Evolutionary conservation across 352 stramenopile species (phyloP), one percentile per base, ranked within the genome.

Genomic region (Pythium chondricola): DNA sequence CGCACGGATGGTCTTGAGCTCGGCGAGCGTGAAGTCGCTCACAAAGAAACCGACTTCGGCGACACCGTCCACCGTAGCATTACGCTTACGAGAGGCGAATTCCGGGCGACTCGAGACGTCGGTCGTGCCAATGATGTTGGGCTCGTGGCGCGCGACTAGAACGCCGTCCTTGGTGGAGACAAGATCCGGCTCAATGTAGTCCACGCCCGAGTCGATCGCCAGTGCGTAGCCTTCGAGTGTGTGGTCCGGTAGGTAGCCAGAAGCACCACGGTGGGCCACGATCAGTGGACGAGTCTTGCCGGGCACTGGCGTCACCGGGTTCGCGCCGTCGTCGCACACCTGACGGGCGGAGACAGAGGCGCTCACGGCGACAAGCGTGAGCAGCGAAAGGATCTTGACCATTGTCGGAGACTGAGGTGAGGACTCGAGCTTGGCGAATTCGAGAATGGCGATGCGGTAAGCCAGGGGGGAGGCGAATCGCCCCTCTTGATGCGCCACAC

Each of bases 161-260:
- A 88, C 61, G 26, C 71, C 68, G 56, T 96, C 85, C 48, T 84
- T 88, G 17, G 86, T 95, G 20, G 70, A 72, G 1, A 96, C 85
- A 43, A 97, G 69, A 63, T 97, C 88, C 11, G 88, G 81, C 65
- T 97, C 88, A 32, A 97, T 96, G 45, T 87, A 93, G 58, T 97
- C 83, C 13, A 92, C 76, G n/a, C 86, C 85, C 6, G 88, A 67
- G 52, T 97, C 71, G 25, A 97, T 78, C 40, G 88, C 88, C 10
- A 97, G 65, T 40, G 77, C 84, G 67, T 97, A 97, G 14, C 74
- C 79, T 45, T 74, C 67, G 52, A 97, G 65, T 26, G 91, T 93
- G 59, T 97, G 85, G 54, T 97, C 86, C 5, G 91, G 88, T 20
- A 97, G 55, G 63, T 97, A 92, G 20, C 77, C 88, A 0, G 83